phyloP scores from a whole-genome alignment of 1,284 basidiomycete genomes.

The Pyrrhoderma noxium region DNA sequence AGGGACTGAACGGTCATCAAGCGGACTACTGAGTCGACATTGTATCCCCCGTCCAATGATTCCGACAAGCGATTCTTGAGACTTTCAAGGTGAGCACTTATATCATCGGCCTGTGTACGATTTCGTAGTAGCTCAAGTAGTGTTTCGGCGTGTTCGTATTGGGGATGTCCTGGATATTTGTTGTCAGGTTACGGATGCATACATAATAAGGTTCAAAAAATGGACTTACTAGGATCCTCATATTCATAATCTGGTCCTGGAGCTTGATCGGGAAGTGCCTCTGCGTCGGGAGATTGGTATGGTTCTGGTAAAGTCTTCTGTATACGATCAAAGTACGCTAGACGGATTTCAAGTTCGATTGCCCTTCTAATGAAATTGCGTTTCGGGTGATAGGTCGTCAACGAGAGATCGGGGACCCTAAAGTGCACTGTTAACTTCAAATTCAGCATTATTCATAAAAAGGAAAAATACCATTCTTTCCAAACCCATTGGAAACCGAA shows the following conservation, averaged over 20 bases:
- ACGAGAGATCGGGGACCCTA: slow-evolving; percentile 80
- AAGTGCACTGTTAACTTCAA: neutral
- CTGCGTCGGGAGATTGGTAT: slow-evolving; percentile 62
- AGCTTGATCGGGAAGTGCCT: slow-evolving; percentile 63
- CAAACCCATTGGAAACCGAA: slow-evolving; percentile 99
- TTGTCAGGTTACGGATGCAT: neutral
- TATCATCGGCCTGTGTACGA: slow-evolving; percentile 70
- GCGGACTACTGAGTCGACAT: slow-evolving; percentile 62
- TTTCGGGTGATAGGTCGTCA: slow-evolving; percentile 75
- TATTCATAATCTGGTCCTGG: slow-evolving; percentile 84
- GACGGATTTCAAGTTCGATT: slow-evolving; percentile 83
- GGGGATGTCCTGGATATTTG: slow-evolving; percentile 51
- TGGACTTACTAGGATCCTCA: slow-evolving; percentile 58
- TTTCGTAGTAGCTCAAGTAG: slow-evolving; percentile 78
- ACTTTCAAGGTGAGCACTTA: slow-evolving; percentile 69
- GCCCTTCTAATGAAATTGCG: slow-evolving; percentile 84
- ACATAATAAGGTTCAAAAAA: neutral
- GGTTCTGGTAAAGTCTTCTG: slow-evolving; percentile 80
- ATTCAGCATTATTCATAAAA: slow-evolving; percentile 3
- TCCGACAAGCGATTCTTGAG: slow-evolving; percentile 57
- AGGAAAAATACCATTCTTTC: slow-evolving; percentile 82
- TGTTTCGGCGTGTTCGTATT: slow-evolving; percentile 75
- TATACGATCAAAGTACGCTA: slow-evolving; percentile 93
- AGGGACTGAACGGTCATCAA: slow-evolving; percentile 87
- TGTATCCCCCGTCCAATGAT: slow-evolving; percentile 44